phyloP scores from a whole-genome alignment of 768 basidiomycete species.

The Clitopilus hobsonii region DNA sequence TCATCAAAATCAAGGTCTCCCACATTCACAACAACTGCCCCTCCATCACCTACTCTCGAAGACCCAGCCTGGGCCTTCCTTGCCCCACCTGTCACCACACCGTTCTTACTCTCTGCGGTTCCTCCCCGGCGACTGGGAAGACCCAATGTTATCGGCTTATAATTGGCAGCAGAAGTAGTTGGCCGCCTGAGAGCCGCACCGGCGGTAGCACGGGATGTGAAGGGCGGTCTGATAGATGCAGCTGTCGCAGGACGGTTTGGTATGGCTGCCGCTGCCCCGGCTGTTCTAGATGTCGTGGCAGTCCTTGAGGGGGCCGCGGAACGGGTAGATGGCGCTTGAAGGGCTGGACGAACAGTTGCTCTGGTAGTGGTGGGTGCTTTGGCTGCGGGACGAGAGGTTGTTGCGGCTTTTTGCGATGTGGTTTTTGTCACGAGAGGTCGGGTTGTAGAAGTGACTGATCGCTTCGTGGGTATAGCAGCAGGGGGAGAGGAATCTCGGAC shows the following conservation, averaged over 20 bases:
- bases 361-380: not conserved
- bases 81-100: too few relatives aligned
- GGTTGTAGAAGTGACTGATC: too few relatives aligned
- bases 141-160: not conserved
- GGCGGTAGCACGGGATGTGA: not conserved
- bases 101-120: too few relatives aligned
- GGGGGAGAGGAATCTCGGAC: not conserved
- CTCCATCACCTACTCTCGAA: not conserved
- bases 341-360: not conserved
- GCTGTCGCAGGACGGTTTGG: constrained; percentile 1
- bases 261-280: not conserved
- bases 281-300: not conserved
- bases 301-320: not conserved
- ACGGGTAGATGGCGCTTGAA: not conserved
- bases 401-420: not conserved
- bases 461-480: not conserved
- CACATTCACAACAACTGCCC: constrained; percentile 5
- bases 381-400: not conserved
- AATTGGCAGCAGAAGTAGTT: not conserved
- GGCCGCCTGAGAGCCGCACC: not conserved
- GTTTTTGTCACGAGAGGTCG: too few relatives aligned
- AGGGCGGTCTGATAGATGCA: not conserved
- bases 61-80: too few relatives aligned
- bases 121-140: not conserved
- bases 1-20: constrained; percentile 13